phyloP scores from a whole-genome alignment of 2,329 filamentous ascomycete genomes.

The Penicillium oxalicum region DNA sequence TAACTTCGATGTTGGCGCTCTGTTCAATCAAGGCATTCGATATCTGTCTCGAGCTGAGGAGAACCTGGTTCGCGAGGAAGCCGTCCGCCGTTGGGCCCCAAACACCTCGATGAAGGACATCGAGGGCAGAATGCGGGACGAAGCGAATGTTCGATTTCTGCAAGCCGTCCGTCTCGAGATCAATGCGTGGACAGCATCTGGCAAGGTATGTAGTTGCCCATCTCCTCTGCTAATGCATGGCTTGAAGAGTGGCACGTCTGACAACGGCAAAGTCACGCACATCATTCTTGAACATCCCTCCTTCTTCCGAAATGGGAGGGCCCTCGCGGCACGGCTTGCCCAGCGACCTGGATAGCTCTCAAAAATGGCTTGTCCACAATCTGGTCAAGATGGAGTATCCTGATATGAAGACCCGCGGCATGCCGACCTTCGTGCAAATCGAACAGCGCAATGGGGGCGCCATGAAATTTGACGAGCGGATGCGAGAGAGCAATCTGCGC shows the following conservation, averaged over 20 bases:
- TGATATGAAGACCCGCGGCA: conserved; percentile 33
- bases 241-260: too few relatives aligned
- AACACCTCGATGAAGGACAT: neutral
- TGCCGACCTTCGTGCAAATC: conserved; percentile 38
- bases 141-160: conserved; percentile 49
- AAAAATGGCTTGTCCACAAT: conserved; percentile 61
- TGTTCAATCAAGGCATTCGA: conserved; percentile 53
- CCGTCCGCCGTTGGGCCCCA: conserved; percentile 38
- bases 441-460: conserved; percentile 35
- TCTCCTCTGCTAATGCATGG: neutral
- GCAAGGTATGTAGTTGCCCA: conserved; percentile 14
- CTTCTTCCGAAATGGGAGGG: conserved; percentile 10
- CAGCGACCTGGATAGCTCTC: conserved; percentile 49
- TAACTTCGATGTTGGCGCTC: conserved; percentile 53
- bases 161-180: conserved; percentile 42
- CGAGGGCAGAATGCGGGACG: conserved; percentile 32
- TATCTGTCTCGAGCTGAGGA: conserved; percentile 60
- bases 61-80: conserved; percentile 40
- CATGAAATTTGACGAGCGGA: conserved; percentile 23
- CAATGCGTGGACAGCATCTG: conserved; percentile 39
- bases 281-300: conserved; percentile 44
- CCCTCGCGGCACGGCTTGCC: conserved; percentile 14
- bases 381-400: conserved; percentile 57
- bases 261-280: conserved; percentile 17
- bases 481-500: conserved; percentile 21